Percentiles rank a stretch among this genome's conserved stretches.
These are phyloP conservation scores for Rhizopogon parksii DNA, from an alignment of 1,284 basidiomycete genomes.

Conservation along the genomic window DNA sequence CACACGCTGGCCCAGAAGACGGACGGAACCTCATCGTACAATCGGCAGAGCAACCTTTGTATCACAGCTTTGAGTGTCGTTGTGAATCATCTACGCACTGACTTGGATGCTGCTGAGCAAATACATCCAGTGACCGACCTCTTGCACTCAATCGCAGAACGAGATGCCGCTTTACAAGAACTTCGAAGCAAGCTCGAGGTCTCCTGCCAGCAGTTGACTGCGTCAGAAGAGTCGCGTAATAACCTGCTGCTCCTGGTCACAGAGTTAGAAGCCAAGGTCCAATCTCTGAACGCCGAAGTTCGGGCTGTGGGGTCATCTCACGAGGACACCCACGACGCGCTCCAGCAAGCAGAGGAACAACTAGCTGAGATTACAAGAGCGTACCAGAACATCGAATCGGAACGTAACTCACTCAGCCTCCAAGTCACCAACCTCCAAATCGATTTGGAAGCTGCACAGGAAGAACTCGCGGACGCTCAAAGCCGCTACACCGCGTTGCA, in stretches of 20 bases:
- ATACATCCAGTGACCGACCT: not conserved
- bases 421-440: constrained; percentile 55
- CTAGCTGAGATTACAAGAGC: constrained; percentile 35
- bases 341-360: constrained; percentile 21
- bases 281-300: constrained; percentile 25
- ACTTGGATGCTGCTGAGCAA: constrained; percentile 13
- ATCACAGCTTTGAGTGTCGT: constrained; percentile 30
- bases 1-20: constrained; percentile 24
- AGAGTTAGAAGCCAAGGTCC: constrained; percentile 26
- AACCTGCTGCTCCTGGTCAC: constrained; percentile 13
- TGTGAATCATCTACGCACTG: constrained; percentile 30
- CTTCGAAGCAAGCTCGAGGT: constrained; percentile 16
- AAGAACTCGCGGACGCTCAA: constrained; percentile 50
- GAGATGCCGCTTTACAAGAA: constrained; percentile 7
- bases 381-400: constrained; percentile 49
- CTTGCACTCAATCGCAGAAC: constrained; percentile 10
- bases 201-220: constrained; percentile 13
- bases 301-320: constrained; percentile 29
- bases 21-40: constrained; percentile 2
- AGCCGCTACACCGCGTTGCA: constrained; percentile 53
- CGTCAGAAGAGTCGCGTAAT: constrained; percentile 15
- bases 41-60: constrained; percentile 26
- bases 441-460: constrained; percentile 45
- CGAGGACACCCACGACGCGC: constrained; percentile 30
- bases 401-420: constrained; percentile 54